phyloP scores from a whole-genome alignment of 2,329 filamentous ascomycete genomes.

The Tolypocladium album region DNA sequence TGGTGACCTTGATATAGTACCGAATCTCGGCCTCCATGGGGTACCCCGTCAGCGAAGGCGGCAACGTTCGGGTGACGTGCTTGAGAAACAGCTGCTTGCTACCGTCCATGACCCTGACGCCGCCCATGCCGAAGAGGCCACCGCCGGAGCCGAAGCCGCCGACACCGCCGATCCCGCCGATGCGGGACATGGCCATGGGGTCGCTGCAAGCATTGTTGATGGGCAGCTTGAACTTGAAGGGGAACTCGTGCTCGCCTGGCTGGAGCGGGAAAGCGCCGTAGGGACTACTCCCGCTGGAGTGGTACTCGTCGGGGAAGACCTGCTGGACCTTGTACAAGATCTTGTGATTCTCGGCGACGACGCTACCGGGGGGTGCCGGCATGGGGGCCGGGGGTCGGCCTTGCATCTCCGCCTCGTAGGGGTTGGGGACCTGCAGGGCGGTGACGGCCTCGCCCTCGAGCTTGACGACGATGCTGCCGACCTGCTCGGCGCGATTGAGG shows the following conservation, averaged over 20 bases:
- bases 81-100: conserved; percentile 48
- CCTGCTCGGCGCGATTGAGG: conserved; percentile 55
- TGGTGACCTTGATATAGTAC: conserved; percentile 93
- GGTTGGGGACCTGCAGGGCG: conserved; percentile 41
- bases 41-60: conserved; percentile 80
- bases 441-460: conserved; percentile 72
- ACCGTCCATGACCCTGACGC: conserved; percentile 52
- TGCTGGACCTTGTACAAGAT: conserved; percentile 64
- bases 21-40: conserved; percentile 80
- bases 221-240: conserved; percentile 67
- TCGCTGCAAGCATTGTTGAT: conserved; percentile 65
- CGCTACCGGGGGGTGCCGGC: conserved; percentile 26
- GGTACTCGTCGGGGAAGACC: conserved; percentile 55
- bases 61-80: conserved; percentile 79
- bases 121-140: conserved; percentile 36
- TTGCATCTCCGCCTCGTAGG: conserved; percentile 31
- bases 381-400: conserved; percentile 12
- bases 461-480: conserved; percentile 69
- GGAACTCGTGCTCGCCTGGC: conserved; percentile 63
- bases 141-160: conserved; percentile 37
- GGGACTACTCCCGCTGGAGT: conserved; percentile 25
- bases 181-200: conserved; percentile 38
- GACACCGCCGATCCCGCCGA: conserved; percentile 41
- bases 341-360: conserved; percentile 53
- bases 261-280: conserved; percentile 48